Evolutionary conservation across 2,329 filamentous ascomycete species (phyloP).

Genomic region (Colletotrichum nymphaeae): DNA sequence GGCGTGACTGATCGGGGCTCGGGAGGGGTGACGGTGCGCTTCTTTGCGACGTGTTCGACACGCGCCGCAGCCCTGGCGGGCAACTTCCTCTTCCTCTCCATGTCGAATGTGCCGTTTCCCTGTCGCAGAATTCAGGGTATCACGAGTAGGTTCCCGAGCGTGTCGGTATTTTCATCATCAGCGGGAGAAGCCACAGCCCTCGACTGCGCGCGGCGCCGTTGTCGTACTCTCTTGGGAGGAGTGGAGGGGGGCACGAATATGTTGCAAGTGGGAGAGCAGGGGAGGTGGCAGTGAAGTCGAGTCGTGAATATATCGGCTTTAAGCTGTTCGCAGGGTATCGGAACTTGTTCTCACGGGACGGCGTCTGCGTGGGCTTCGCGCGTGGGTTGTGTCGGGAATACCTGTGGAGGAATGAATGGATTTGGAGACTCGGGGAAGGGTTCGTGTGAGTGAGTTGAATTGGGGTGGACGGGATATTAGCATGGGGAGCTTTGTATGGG

Average conservation of each 20-base stretch:
- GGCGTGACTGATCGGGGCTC: constrained; percentile 62
- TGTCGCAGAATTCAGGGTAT: constrained; percentile 27
- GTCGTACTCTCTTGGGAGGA: not conserved
- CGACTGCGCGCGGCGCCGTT: constrained; percentile 19
- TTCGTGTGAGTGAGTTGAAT: constrained; percentile 29
- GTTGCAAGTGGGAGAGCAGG: not conserved
- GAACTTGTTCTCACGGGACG: not conserved
- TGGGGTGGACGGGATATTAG: constrained; percentile 25
- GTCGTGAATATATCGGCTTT: not conserved
- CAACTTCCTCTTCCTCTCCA: constrained; percentile 76
- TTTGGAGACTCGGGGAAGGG: constrained; percentile 27
- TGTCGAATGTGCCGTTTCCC: constrained; percentile 42
- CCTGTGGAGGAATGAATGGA: constrained; percentile 21
- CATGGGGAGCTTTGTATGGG: constrained; percentile 28
- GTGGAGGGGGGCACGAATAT: not conserved
- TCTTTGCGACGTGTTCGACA: constrained; percentile 70
- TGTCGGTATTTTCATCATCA: constrained; percentile 34
- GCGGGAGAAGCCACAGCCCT: constrained; percentile 24
- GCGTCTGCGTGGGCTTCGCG: not conserved
- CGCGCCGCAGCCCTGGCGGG: constrained; percentile 72
- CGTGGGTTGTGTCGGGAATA: constrained; percentile 1
- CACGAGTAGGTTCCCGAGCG: constrained; percentile 25
- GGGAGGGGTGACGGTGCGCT: constrained; percentile 67
- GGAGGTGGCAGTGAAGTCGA: not conserved
- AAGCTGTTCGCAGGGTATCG: not conserved